A percentile compares a stretch with the other conserved stretches of the same genome.
Conservation (phyloP, 2,329 filamentous ascomycete genomes). For the Pseudogymnoascus sp. region DNA sequence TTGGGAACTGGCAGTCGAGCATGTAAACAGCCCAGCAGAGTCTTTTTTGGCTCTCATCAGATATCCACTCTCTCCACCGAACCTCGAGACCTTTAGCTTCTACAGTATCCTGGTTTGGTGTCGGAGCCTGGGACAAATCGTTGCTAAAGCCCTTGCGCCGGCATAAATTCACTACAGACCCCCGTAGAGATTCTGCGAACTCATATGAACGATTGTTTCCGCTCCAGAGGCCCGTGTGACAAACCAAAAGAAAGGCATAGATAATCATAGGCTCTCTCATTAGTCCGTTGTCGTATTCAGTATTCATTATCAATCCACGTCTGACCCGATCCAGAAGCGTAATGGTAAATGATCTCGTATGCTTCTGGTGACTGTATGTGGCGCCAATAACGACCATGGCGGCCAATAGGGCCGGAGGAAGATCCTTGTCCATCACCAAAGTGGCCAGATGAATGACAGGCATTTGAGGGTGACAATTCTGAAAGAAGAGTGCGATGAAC, state of each 20-base stretch:
- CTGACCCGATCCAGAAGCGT: constrained; percentile 21
- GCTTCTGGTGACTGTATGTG: constrained; percentile 20
- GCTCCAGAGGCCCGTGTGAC: constrained; percentile 22
- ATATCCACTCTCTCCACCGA: background rate
- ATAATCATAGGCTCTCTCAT: constrained; percentile 22
- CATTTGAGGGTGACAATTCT: constrained; percentile 23
- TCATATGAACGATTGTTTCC: constrained; percentile 24
- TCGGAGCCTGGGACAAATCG: background rate
- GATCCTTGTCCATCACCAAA: constrained; percentile 19
- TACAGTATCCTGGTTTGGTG: background rate
- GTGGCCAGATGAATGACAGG: constrained; percentile 23
- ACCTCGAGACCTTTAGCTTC: background rate
- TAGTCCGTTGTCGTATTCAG: constrained; percentile 20
- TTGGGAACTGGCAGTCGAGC: constrained; percentile 22
- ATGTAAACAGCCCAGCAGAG: constrained; percentile 22
- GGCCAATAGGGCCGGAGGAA: constrained; percentile 21
- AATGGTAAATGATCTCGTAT: constrained; percentile 22
- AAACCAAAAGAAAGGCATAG: constrained; percentile 21
- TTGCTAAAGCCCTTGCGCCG: background rate
- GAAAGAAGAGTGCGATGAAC: constrained; percentile 23
- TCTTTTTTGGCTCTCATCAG: constrained; percentile 18
- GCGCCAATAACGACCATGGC: constrained; percentile 23
- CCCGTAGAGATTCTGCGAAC: constrained; percentile 21
- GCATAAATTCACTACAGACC: constrained; percentile 15
- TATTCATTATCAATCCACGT: constrained; percentile 20